A percentile compares a stretch with the other conserved stretches of the same genome.
Conservation (phyloP, 495 filamentous ascomycete species). For the Tuber umbilicatum region DNA sequence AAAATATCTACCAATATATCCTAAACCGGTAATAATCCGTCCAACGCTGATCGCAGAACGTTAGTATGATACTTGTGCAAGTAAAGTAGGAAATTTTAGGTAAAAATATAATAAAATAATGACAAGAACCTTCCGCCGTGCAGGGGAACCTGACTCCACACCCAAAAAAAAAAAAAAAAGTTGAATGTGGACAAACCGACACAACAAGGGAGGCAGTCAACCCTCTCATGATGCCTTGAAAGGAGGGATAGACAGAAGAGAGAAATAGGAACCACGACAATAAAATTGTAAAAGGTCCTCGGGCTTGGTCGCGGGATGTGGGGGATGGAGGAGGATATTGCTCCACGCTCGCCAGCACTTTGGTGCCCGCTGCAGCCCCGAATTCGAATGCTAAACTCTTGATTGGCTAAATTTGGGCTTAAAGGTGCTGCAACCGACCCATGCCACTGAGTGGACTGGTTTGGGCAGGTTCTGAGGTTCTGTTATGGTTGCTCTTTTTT, state of each 20-base stretch:
- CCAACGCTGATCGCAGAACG: background rate
- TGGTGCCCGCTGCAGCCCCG: conserved; percentile 28
- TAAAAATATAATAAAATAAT: background rate
- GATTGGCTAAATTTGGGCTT: conserved; percentile 31
- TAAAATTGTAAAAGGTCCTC: conserved; percentile 3
- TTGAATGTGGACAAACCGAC: conserved; percentile 30
- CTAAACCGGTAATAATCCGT: background rate
- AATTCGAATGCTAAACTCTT: conserved; percentile 6
- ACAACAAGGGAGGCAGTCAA: conserved; percentile 18
- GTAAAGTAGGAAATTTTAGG: background rate
- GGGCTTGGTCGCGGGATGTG: conserved; percentile 34
- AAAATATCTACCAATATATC: background rate
- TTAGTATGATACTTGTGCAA: too few relatives aligned
- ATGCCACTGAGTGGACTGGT: conserved; percentile 24
- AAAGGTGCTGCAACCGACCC: conserved; percentile 26
- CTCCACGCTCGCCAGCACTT: conserved; percentile 34
- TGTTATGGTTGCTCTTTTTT: conserved; percentile 24
- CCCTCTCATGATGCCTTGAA: conserved; percentile 25
- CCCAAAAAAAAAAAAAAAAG: conserved; percentile 12
- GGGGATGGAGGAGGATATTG: conserved; percentile 30
- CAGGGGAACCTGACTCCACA: conserved; percentile 16
- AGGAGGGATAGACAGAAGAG: conserved; percentile 16
- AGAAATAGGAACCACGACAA: background rate
- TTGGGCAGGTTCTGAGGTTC: conserved; percentile 31
- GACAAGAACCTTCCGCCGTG: background rate